Base-by-base conservation (phyloP, 176 grass and related monocot genomes). In the Eragrostis nindensis region DNA sequence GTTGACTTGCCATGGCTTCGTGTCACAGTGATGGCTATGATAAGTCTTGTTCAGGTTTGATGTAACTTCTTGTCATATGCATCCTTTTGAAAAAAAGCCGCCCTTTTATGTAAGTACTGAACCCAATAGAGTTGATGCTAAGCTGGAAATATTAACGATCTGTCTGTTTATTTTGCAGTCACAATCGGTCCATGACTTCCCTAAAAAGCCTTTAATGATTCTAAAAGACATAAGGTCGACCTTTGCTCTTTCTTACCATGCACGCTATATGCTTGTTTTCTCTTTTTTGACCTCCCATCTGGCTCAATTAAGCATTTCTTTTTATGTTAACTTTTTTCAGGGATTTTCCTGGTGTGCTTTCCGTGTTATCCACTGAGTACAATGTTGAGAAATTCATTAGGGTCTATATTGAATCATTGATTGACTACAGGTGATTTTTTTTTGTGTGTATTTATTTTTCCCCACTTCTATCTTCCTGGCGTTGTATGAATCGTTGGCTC, bases 1-100 rank as follows among this genome's bases (percentile, higher is more conserved):
- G 32, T 93, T 47, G 95, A 98, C 82, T 85, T 98, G 68, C 90
- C 95, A 29, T 98, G 95, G 95, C 88, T 98, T 80, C 90, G 90
- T 86, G 88, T 94, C 71, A 90, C 80, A 45, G 78, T 82, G 81
- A 98, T 98, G 92, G 92, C 95, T 80, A 78, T 98, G 55, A 90
- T 94, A 87, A 94, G 76, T 18, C 90, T 98, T 69, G 90, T 94
- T 76, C 95, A 98, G 92, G 95, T 98, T 81, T 75, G 6, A 48
- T 55, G 24, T 49, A 65, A 46, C 5, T 82, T 66, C 71, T 77
- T 83, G 14, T 80, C 50, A 19, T 67, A 59, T 39, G n/a, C 48
- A 72, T 59, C 38, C 48, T 0, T 61, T 25, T n/a, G 82, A 47
- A 8, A 61, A 78, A 66, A 16, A 11, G 6, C 17, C 45, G 18